Conservation (phyloP, 2,329 filamentous ascomycete genomes). For the Ophiocordyceps polyrhachis-furcata region DNA sequence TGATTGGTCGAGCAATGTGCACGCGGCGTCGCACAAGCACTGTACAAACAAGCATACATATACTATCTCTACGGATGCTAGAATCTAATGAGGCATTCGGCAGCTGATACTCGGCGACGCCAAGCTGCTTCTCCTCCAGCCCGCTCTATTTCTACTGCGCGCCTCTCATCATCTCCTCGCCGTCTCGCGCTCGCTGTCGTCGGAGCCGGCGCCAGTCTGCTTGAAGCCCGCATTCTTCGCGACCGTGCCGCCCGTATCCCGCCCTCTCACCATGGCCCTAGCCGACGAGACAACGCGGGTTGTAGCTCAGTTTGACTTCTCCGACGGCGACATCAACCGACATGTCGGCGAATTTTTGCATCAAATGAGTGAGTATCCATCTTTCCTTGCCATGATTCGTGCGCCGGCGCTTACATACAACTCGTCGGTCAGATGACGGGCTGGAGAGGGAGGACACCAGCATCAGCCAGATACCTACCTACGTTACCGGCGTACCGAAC, state of each 20-base stretch:
- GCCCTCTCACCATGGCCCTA: constrained; percentile 40
- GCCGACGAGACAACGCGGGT: constrained; percentile 59
- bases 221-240: constrained; percentile 35
- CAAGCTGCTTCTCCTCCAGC: constrained; percentile 19
- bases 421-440: constrained; percentile 46
- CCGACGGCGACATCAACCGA: constrained; percentile 56
- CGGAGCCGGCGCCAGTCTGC: constrained; percentile 29
- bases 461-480: constrained; percentile 91
- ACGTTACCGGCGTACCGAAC: constrained; percentile 89
- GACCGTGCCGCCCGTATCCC: constrained; percentile 32
- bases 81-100: constrained; percentile 3
- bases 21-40: background rate
- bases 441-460: constrained; percentile 59
- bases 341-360: constrained; percentile 71
- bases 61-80: no score
- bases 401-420: constrained; percentile 1
- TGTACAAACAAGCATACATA: no score
- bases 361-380: constrained; percentile 47
- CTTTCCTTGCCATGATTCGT: background rate
- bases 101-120: constrained; percentile 31
- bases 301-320: constrained; percentile 71
- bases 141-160: background rate
- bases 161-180: constrained; percentile 8
- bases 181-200: constrained; percentile 8
- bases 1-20: background rate